Evolutionary conservation across 352 stramenopile genomes (phyloP), one percentile per base, ranked within the genome.

Genomic region (Pythium coloratum): DNA sequence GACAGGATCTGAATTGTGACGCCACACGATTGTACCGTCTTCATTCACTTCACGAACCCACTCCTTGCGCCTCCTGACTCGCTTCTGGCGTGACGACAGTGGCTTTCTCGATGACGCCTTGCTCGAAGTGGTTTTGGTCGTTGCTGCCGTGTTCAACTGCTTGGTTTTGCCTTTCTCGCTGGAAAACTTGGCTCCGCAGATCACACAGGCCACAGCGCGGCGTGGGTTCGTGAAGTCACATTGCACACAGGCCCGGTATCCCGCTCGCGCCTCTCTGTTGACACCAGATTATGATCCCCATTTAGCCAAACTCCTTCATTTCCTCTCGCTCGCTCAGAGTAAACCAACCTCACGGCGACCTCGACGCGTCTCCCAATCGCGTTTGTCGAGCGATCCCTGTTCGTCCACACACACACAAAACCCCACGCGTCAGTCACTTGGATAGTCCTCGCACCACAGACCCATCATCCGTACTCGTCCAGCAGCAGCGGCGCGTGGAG

Each of bases 401-500:
- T 13, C 6, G 3, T 24, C 20, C 20, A 24, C 20, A 24, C 20
- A 24, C 20, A n/a, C 26, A 32, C n/a, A 13, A 16, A 6, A 26
- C 30, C 2, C 56, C 20, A 54, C 4, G n/a, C 54, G 34, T 46
- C n/a, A 63, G 53, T 24, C 26, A 75, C 72, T 38, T 24, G 20
- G 20, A 24, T 24, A 24, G 20, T 24, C 74, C 3, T 50, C 16
- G 8, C n/a, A 26, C 44, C 6, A n/a, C 40, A 54, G 5, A 20
- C 33, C 20, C 28, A n/a, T 6, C 36, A 6, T 4, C 6, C 62
- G 20, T 55, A 91, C 82, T 77, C 76, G 50, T 70, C 40, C 40
- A 49, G 68, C 14, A 91, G 74, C 62, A 91, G 62, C 18, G 82
- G 82, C 2, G 76, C 76, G 47, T 75, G 71, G 20, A 91, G 70